Base-by-base conservation (phyloP, 495 filamentous ascomycete genomes). In the Penicillium maclennaniae region DNA sequence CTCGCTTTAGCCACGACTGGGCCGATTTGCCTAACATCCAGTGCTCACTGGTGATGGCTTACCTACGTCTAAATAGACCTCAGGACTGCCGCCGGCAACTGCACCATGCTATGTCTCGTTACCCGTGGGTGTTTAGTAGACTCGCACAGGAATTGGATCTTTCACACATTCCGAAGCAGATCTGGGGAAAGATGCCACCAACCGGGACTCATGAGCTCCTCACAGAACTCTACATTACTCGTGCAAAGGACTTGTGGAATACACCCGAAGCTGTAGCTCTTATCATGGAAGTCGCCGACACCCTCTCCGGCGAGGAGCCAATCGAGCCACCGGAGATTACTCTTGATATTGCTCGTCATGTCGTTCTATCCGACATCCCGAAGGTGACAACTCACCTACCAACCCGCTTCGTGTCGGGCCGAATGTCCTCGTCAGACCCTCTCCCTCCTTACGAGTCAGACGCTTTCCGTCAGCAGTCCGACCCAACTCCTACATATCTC, bases 241-340 rank as follows among this genome's bases (percentile, higher is more conserved):
- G 85, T 27, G 81, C 88, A 3, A 93, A 92, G 62, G 89, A 95
- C 61, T 76, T 97, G 15, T 99, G 95, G 95, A 90, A 89, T 54
- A 90, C 86, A 1, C 81, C 91, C 0, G 84, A 88, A 58, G 80
- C 84, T 8, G 81, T 80, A 1, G 72, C 80, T 25, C 69, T 97
- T 5, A 77, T 98, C 1, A 78, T 86, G 23, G 85, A 91, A 56
- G 81, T 88, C 16, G 89, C 85, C 26, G 76, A 83, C 25, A 83
- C 81, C 26, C 71, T 79, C 7, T 36, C 60, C 26, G 64, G 69
- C 9, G 57, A 71, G 6, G 63, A 67, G 41, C 63, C 71, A 6
- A 63, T 71, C n/a, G 65, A 75, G 9, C 63, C 75, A 10, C 66
- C 69, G 3, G 68, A 76, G 25, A 84, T 88, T 40, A 80, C 83